Conservation (phyloP, 495 filamentous ascomycete species). For the Neurospora sublineolata region DNA sequence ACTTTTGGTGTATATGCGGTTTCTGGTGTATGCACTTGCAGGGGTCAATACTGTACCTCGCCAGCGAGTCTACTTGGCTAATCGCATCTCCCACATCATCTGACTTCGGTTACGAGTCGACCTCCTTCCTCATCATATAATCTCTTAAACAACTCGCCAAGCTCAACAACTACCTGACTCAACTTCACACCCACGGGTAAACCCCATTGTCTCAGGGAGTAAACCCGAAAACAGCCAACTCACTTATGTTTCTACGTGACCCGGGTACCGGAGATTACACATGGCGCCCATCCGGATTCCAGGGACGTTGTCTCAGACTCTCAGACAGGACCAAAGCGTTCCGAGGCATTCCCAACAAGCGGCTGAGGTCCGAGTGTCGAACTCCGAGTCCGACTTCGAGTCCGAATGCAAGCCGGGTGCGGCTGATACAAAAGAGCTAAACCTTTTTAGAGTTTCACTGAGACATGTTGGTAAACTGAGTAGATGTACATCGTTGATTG, state of each 20-base stretch:
- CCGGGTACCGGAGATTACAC: neutral
- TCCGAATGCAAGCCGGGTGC: neutral
- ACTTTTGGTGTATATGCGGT: too few species aligned
- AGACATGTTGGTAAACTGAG: neutral
- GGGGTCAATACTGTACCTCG: too few species aligned
- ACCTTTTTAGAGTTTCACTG: too few species aligned
- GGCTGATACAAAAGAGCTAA: neutral
- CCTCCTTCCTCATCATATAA: too few species aligned
- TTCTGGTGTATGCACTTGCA: too few species aligned
- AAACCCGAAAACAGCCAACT: neutral
- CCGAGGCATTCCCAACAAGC: neutral
- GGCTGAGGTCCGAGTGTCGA: neutral
- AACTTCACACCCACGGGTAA: neutral
- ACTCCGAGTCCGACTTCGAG: neutral
- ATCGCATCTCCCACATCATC: too few species aligned
- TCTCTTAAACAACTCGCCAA: too few species aligned
- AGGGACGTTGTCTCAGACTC: neutral
- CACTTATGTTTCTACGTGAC: neutral
- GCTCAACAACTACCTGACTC: neutral
- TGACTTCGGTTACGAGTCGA: too few species aligned
- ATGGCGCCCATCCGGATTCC: neutral
- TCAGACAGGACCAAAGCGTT: neutral
- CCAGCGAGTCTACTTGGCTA: too few species aligned
- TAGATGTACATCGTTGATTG: neutral
- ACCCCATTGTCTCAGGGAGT: neutral